Conservation (phyloP, 208 protist genomes). For the Leishmania braziliensis region DNA sequence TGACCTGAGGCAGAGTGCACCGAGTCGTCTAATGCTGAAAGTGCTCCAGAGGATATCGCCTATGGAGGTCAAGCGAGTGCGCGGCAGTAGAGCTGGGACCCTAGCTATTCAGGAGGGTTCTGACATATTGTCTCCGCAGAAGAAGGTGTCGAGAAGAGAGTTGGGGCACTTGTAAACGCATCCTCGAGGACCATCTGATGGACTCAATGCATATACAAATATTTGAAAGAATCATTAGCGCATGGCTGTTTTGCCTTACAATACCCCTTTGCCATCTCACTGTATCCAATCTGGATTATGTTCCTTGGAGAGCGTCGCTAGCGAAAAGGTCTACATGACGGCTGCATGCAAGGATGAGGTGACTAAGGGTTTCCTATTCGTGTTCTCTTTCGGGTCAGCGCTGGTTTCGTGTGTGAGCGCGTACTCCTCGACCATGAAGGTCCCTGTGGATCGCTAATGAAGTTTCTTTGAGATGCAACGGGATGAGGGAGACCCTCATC, state of each 20-base stretch:
- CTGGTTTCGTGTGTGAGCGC: background rate
- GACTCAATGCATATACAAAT: background rate
- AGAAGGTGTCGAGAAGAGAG: background rate
- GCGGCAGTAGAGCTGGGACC: background rate
- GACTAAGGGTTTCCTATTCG: background rate
- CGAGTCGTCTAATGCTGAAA: conserved; percentile 71
- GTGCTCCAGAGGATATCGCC: conserved; percentile 36
- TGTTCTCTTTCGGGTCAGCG: background rate
- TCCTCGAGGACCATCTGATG: background rate
- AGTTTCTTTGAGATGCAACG: background rate
- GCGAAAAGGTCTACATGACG: background rate
- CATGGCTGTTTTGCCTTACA: background rate
- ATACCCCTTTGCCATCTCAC: background rate
- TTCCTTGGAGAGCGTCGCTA: background rate
- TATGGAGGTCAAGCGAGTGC: background rate
- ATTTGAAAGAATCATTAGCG: background rate
- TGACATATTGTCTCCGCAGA: background rate
- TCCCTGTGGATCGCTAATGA: background rate
- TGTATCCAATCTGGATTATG: background rate
- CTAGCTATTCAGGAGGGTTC: background rate
- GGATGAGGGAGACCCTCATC: background rate
- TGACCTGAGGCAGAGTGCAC: conserved; percentile 40
- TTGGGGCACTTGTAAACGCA: background rate
- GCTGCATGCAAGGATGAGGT: background rate
- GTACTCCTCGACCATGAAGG: background rate